These are phyloP conservation scores for Globisporangium alternatum DNA, from an alignment of 352 stramenopile genomes.

Conservation along the genomic window DNA sequence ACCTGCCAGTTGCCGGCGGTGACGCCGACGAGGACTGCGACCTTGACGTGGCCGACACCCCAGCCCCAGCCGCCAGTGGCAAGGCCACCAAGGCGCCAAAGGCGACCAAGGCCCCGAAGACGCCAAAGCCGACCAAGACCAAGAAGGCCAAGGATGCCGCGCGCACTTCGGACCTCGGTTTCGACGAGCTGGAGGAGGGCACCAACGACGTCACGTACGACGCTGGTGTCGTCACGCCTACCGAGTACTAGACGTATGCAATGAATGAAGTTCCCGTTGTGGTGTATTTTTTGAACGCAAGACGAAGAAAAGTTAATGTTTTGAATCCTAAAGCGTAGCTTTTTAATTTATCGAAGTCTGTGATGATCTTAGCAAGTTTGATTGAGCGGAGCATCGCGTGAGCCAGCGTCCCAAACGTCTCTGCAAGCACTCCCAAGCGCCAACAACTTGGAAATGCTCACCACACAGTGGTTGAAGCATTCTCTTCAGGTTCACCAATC, in stretches of 20 bases:
- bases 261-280: not conserved
- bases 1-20: not conserved
- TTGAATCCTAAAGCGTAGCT: no score
- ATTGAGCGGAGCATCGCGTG: no score
- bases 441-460: no score
- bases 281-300: not conserved
- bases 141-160: conserved; percentile 3
- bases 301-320: no score
- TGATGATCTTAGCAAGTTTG: no score
- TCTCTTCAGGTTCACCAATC: no score
- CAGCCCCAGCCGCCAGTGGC: not conserved
- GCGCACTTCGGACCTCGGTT: conserved; percentile 14
- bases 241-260: not conserved
- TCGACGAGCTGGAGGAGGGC: conserved; percentile 10
- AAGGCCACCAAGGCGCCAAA: not conserved
- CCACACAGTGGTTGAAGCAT: no score
- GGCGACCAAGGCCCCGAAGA: not conserved
- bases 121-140: conserved; percentile 2
- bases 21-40: not conserved
- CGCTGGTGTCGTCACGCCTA: not conserved
- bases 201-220: not conserved
- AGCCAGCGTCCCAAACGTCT: no score
- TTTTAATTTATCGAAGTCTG: no score
- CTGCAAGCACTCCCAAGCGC: no score
- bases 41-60: not conserved